Percentiles rank a stretch among this genome's conserved stretches.
Conservation (phyloP, 176 grass and related monocot genomes). For the Raddia distichophylla region DNA sequence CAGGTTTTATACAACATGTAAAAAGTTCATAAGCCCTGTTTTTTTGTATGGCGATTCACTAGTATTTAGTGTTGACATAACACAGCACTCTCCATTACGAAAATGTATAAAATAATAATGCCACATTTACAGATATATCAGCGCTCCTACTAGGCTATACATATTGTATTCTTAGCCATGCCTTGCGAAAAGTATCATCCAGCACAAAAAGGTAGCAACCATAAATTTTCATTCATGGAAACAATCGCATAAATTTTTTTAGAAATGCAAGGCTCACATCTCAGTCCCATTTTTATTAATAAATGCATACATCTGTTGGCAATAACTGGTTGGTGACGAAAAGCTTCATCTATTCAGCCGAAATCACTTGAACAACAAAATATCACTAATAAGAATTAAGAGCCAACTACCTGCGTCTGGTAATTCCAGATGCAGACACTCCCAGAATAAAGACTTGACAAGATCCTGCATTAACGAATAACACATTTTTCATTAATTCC, state of each 20-base stretch:
- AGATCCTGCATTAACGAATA: slow-evolving; percentile 62
- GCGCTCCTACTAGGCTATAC: not conserved
- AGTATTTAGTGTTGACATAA: not conserved
- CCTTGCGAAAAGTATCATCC: not conserved
- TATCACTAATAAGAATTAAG: not conserved
- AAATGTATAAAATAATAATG: not conserved
- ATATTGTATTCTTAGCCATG: not conserved
- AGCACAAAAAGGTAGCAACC: not conserved
- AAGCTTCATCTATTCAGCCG: not conserved
- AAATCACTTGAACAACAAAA: slow-evolving; percentile 10
- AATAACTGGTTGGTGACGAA: not conserved
- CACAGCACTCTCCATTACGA: not conserved
- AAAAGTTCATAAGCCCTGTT: too few relatives aligned
- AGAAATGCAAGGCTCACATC: not conserved
- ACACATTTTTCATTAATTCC: not conserved
- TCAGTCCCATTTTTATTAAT: not conserved
- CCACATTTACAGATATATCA: not conserved
- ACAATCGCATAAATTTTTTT: not conserved
- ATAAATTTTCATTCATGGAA: not conserved
- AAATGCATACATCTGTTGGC: not conserved
- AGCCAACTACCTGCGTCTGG: slow-evolving; percentile 61
- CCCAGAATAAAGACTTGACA: slow-evolving; percentile 83
- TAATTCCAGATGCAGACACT: slow-evolving; percentile 90
- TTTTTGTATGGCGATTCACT: not conserved
- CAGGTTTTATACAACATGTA: not conserved